Percentiles rank a stretch among this genome's conserved stretches.
phyloP scores from a whole-genome alignment of 2,329 filamentous ascomycete species.

The Stagonosporopsis cucurbitacearum region DNA sequence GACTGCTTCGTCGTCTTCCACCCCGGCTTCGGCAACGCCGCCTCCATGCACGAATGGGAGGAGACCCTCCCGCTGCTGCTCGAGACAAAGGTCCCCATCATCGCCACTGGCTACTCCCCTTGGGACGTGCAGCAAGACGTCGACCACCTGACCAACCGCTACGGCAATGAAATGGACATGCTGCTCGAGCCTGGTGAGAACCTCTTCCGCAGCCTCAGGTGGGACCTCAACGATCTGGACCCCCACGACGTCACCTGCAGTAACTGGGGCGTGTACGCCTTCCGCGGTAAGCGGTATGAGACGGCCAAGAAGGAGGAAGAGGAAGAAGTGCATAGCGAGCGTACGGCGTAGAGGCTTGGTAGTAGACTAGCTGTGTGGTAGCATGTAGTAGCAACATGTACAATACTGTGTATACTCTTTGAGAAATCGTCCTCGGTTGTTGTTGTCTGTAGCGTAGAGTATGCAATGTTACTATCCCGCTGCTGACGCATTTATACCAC shows the following conservation, averaged over 20 bases:
- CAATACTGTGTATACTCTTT: slow-evolving; percentile 4
- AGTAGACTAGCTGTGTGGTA: slow-evolving; percentile 17
- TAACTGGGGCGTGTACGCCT: slow-evolving; percentile 97
- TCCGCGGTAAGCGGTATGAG: slow-evolving; percentile 94
- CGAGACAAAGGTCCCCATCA: slow-evolving; percentile 93
- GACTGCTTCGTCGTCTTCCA: slow-evolving; percentile 98
- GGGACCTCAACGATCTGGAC: slow-evolving; percentile 96
- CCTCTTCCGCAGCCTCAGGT: slow-evolving; percentile 87
- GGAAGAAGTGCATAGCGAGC: slow-evolving; percentile 43
- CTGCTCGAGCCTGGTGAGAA: slow-evolving; percentile 94
- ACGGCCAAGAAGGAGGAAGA: slow-evolving; percentile 61
- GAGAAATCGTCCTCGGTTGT: too few species aligned
- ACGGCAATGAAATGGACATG: slow-evolving; percentile 88
- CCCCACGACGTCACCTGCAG: slow-evolving; percentile 93
- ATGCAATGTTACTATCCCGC: too few species aligned
- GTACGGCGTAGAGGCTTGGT: slow-evolving; percentile 31
- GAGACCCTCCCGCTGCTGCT: slow-evolving; percentile 87
- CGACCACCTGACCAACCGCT: slow-evolving; percentile 85
- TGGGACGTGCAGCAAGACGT: slow-evolving; percentile 94
- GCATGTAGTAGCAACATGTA: slow-evolving; percentile 24
- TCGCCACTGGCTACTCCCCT: slow-evolving; percentile 95
- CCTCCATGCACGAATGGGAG: slow-evolving; percentile 91
- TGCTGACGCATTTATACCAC: neutral
- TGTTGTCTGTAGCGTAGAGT: too few species aligned
- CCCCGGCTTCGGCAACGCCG: slow-evolving; percentile 92